Percentiles rank a stretch among this genome's conserved stretches.
Evolutionary conservation across 176 grass and related monocot species (phyloP).

Genomic region (Panicum miliaceum): DNA sequence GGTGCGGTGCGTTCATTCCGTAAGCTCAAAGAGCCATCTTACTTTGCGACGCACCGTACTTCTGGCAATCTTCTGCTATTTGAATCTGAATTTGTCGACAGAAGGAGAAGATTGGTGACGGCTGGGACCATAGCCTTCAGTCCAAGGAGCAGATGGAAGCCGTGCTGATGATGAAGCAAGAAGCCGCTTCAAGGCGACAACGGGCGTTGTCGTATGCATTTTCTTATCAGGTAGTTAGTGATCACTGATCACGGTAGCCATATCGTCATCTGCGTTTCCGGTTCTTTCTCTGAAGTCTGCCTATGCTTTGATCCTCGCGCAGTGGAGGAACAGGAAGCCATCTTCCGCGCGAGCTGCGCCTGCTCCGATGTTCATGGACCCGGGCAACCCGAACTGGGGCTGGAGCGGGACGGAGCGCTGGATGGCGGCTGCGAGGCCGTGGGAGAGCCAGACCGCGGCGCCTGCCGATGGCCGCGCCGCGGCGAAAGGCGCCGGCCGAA

Average conservation of each 20-base stretch:
- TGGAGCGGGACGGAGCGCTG: slow-evolving; percentile 89
- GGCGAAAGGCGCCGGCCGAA: neutral
- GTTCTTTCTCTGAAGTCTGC: slow-evolving; percentile 29
- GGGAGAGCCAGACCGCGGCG: slow-evolving; percentile 55
- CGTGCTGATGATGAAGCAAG: slow-evolving; percentile 58
- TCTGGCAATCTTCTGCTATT: neutral
- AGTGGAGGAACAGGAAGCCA: slow-evolving; percentile 75
- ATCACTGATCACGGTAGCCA: neutral
- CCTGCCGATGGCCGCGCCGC: slow-evolving; percentile 27
- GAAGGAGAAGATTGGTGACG: slow-evolving; percentile 60
- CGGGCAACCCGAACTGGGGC: slow-evolving; percentile 79
- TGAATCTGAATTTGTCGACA: slow-evolving; percentile 21
- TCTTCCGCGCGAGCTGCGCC: slow-evolving; percentile 51
- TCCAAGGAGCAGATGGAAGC: slow-evolving; percentile 76
- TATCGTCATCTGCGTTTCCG: neutral
- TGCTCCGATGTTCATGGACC: slow-evolving; percentile 65
- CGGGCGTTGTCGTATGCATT: slow-evolving; percentile 76
- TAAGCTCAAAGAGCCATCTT: neutral
- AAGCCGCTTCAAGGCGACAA: slow-evolving; percentile 71
- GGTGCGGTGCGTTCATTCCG: slow-evolving; percentile 24
- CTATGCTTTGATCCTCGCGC: slow-evolving; percentile 14
- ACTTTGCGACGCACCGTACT: too few relatives aligned
- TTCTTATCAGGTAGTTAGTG: slow-evolving; percentile 64
- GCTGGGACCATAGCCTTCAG: slow-evolving; percentile 77
- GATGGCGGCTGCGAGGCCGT: slow-evolving; percentile 70